Conservation (phyloP, 2,329 filamentous ascomycete genomes). For the Mycosphaerelloides madeirae region DNA sequence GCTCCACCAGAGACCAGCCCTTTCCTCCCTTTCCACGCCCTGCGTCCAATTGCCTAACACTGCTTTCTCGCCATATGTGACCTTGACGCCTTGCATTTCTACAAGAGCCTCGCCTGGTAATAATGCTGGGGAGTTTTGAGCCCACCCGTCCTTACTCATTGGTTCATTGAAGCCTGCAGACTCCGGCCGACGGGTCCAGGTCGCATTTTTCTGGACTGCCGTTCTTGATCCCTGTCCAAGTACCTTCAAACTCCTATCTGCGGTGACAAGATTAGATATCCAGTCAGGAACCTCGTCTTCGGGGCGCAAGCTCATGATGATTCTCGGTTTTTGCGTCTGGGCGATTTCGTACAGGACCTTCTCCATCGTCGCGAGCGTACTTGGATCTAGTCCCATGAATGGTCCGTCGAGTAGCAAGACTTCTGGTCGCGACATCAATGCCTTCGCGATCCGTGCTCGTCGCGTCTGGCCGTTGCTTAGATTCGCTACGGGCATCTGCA, state of each 20-base stretch:
- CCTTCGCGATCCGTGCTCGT: slow-evolving; percentile 80
- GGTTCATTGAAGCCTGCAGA: not conserved
- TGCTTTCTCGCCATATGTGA: slow-evolving; percentile 72
- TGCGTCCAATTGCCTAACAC: slow-evolving; percentile 79
- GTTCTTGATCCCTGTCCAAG: slow-evolving; percentile 61
- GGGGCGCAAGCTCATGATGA: slow-evolving; percentile 73
- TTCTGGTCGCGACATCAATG: slow-evolving; percentile 72
- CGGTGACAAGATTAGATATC: slow-evolving; percentile 77
- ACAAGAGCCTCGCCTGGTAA: slow-evolving; percentile 64
- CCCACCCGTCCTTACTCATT: slow-evolving; percentile 30
- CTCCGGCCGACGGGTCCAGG: not conserved
- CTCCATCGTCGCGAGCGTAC: slow-evolving; percentile 68
- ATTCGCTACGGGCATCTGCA: slow-evolving; percentile 80
- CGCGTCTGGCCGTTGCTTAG: slow-evolving; percentile 91
- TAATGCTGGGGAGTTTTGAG: slow-evolving; percentile 19
- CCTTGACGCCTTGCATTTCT: slow-evolving; percentile 79
- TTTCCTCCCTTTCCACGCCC: slow-evolving; percentile 44
- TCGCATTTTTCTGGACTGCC: slow-evolving; percentile 42
- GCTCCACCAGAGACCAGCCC: slow-evolving; percentile 69
- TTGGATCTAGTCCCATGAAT: slow-evolving; percentile 92
- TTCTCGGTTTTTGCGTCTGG: slow-evolving; percentile 59
- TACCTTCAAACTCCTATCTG: slow-evolving; percentile 64
- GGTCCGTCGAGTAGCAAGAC: slow-evolving; percentile 85
- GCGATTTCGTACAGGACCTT: slow-evolving; percentile 66
- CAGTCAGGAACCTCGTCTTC: slow-evolving; percentile 85